Evolutionary conservation across 441 rosid genomes (phyloP), one percentile per base, ranked within the genome.

Genomic region (Bruguiera hainesii): DNA sequence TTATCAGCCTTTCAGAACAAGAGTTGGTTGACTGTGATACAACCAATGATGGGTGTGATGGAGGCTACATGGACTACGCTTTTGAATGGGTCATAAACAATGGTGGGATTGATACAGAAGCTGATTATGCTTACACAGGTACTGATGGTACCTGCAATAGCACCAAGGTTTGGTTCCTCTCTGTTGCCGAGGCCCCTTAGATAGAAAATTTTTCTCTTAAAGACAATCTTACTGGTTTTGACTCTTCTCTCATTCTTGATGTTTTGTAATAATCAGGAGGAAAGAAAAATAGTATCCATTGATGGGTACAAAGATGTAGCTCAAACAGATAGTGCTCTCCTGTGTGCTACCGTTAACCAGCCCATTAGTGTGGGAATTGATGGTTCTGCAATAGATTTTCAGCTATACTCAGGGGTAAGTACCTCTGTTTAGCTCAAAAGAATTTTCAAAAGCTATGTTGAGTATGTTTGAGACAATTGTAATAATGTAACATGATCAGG

Each of bases 291-390:
- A 35, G 92, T 87, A 13, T 67, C 79, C 7, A 89, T 93, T 56
- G 83, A 84, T 71, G 81, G 89, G 49, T 93, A 87, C 48, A 59
- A 75, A 65, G 94, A 87, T 78, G 87, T 93, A 16, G 84, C 66
- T 13, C 62, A 67, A 60, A 73, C 88, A 30, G 90, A 87, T 18
- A 88, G 89, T 73, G 84, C 86, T 46, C 76, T 93, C 28, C 63
- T 80, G 26, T 85, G 83, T 63, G 97, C 96, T 3, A 71, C 79
- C 11, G 81, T 70, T 65, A 81, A 85, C 19, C 97, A 93, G 58
- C 98, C 97, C 10, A 76, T 90, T 63, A 88, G 97, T 64, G 97
- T 82, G 3, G 98, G 82, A 0, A 71, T 93, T 18, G 98, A 83
- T 76, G 96, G 79, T 30, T 80, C 83, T 23, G 68, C 97, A 21